Evolutionary conservation across 2,329 filamentous ascomycete genomes (phyloP), one percentile per base, ranked within the genome.

Genomic region (Microsporum ferrugineum): DNA sequence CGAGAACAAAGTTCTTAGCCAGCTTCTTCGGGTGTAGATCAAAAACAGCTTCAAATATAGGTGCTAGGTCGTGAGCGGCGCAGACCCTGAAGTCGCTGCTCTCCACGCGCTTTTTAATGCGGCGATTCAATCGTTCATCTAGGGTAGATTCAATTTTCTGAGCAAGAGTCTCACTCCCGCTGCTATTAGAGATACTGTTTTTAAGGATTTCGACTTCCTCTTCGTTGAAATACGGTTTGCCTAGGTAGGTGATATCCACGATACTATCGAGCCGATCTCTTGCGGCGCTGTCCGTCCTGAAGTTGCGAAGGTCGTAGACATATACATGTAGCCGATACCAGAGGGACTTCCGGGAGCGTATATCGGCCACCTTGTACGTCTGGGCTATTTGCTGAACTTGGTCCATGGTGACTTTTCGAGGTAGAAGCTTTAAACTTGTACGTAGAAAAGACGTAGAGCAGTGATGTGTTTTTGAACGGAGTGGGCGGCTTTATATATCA

Each of bases 61-160:
- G 68, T 23, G 70, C 69, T 43, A 73, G 55, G 63, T 74, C 71
- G 60, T 73, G 71, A 2, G 71, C 71, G n/a, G 71, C 68, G 57
- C 70, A 73, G n/a, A 72, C 64, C 1, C 69, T 62, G 61, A 67
- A 72, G 55, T 73, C 70, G 0, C 64, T 64, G 6, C 65, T 71
- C 17, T 69, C 66, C 5, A 65, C 61, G 1, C 70, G 63, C 61
- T 71, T 71, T 60, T 71, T 70, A 36, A 68, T 68, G 8, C 70
- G 63, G 17, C 68, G 64, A 56, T 69, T 63, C 17, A 59, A 34
- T 12, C 45, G 39, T 49, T 59, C 38, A 33, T 59, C 39, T 38
- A 59, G 45, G 8, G 41, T 47, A 49, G 41, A 45, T 59, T 45
- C 33, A 38, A 51, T 59, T 49, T 51, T 45, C 45, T 59, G 58